phyloP scores from a whole-genome alignment of 2,329 filamentous ascomycete species.

The Aspergillus ustus region DNA sequence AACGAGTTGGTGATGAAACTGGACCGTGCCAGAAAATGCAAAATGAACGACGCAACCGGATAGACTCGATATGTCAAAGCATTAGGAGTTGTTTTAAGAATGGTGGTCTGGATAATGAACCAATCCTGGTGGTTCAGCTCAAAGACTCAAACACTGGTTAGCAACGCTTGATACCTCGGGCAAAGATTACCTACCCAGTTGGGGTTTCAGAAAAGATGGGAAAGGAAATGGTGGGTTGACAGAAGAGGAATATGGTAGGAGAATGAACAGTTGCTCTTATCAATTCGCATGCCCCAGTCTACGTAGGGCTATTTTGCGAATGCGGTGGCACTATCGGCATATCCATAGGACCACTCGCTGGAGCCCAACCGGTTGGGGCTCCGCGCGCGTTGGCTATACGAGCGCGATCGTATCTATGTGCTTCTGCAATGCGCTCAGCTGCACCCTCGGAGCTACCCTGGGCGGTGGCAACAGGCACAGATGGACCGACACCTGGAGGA shows the following conservation, averaged over 20 bases:
- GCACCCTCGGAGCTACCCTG: conserved; percentile 21
- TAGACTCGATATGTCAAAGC: not conserved
- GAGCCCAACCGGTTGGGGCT: conserved; percentile 35
- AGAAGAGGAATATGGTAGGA: not conserved
- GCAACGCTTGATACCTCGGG: not conserved
- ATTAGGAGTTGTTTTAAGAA: not conserved
- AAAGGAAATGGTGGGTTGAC: not conserved
- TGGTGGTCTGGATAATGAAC: not conserved
- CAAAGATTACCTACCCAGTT: not conserved
- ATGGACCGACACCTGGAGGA: conserved; percentile 24
- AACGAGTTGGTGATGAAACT: not conserved
- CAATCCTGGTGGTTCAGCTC: not conserved
- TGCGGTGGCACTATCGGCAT: conserved; percentile 34
- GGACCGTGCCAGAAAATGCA: not conserved
- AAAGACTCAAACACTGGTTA: not conserved
- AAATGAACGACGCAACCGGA: not conserved
- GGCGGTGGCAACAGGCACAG: conserved; percentile 21
- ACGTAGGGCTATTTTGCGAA: conserved; percentile 20
- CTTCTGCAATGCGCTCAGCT: conserved; percentile 25
- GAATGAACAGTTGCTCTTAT: not conserved
- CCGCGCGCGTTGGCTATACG: conserved; percentile 30
- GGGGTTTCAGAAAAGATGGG: not conserved
- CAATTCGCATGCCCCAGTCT: not conserved
- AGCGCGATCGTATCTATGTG: conserved; percentile 28
- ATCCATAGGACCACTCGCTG: conserved; percentile 29